These are phyloP conservation scores for Schizosaccharomyces japonicus DNA, from an alignment of 805 yeast genomes.

Conservation along the genomic window DNA sequence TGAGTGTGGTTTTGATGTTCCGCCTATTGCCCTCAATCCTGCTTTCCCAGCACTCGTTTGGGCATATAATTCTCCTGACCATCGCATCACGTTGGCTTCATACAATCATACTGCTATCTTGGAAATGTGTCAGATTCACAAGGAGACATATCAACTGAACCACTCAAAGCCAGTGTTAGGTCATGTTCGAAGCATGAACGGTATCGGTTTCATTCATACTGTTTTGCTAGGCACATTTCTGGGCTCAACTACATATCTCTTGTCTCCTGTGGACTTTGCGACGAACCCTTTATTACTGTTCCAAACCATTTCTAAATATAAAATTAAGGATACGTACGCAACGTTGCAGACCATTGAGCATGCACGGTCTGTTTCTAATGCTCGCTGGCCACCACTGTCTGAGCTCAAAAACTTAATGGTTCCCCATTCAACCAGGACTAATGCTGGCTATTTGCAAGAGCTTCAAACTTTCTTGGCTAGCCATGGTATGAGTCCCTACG, in stretches of 20 bases:
- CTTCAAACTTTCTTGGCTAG: slow-evolving; percentile 39
- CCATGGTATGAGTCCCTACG: slow-evolving; percentile 39
- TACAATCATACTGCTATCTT: slow-evolving; percentile 40
- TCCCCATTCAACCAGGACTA: slow-evolving; percentile 53
- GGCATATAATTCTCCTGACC: slow-evolving; percentile 51
- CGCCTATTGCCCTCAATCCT: slow-evolving; percentile 15
- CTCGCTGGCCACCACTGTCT: slow-evolving; percentile 36
- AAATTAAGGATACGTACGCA: slow-evolving; percentile 64
- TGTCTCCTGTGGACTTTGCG: slow-evolving; percentile 56
- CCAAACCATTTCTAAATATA: slow-evolving; percentile 44
- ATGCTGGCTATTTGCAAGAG: slow-evolving; percentile 29
- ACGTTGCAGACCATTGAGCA: slow-evolving; percentile 64
- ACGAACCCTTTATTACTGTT: slow-evolving; percentile 50
- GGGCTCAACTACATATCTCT: slow-evolving; percentile 65
- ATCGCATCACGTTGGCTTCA: slow-evolving; percentile 31
- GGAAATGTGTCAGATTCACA: slow-evolving; percentile 64
- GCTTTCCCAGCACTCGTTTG: slow-evolving; percentile 34
- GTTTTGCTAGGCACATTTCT: slow-evolving; percentile 35
- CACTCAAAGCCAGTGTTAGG: slow-evolving; percentile 55
- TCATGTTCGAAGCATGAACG: slow-evolving; percentile 61
- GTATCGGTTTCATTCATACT: slow-evolving; percentile 76
- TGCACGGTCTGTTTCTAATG: slow-evolving; percentile 36
- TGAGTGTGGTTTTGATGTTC: slow-evolving; percentile 12
- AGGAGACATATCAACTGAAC: slow-evolving; percentile 73
- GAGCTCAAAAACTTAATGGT: slow-evolving; percentile 64